Evolutionary conservation across 495 filamentous ascomycete genomes (phyloP).

Genomic region (Filosporella fistucella): DNA sequence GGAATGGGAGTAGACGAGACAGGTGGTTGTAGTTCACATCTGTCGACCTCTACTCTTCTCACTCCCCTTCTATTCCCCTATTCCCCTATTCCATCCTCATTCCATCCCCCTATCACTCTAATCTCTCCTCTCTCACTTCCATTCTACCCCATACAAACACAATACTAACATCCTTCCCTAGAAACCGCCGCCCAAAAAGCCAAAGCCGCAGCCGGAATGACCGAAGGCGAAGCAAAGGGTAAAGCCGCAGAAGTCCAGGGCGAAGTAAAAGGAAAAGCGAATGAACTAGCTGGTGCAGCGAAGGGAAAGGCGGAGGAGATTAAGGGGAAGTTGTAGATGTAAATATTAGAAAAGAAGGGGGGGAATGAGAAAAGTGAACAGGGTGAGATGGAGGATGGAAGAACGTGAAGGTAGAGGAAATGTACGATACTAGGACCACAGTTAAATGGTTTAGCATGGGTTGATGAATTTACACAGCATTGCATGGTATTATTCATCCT

Average conservation of each 20-base stretch:
- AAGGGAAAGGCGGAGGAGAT: conserved; percentile 30
- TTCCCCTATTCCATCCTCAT: background rate
- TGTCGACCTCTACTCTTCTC: too few relatives aligned
- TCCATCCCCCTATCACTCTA: background rate
- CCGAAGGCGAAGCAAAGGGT: conserved; percentile 25
- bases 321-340: too few relatives aligned
- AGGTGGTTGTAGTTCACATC: too few relatives aligned
- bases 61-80: background rate
- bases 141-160: background rate
- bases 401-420: too few relatives aligned
- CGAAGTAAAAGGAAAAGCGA: conserved; percentile 32
- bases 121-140: background rate
- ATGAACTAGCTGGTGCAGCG: conserved; percentile 23
- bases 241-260: conserved; percentile 26
- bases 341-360: too few relatives aligned
- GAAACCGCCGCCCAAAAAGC: conserved; percentile 41
- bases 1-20: too few relatives aligned
- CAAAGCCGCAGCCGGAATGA: conserved; percentile 30
- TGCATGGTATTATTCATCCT: too few relatives aligned
- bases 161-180: conserved; percentile 21
- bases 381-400: too few relatives aligned
- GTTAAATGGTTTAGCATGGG: too few relatives aligned
- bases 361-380: too few relatives aligned
- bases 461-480: too few relatives aligned
- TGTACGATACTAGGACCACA: too few relatives aligned